Evolutionary conservation across 768 basidiomycete genomes (phyloP), one percentile per base, ranked within the genome.

Genomic region (Amanita phalloides): DNA sequence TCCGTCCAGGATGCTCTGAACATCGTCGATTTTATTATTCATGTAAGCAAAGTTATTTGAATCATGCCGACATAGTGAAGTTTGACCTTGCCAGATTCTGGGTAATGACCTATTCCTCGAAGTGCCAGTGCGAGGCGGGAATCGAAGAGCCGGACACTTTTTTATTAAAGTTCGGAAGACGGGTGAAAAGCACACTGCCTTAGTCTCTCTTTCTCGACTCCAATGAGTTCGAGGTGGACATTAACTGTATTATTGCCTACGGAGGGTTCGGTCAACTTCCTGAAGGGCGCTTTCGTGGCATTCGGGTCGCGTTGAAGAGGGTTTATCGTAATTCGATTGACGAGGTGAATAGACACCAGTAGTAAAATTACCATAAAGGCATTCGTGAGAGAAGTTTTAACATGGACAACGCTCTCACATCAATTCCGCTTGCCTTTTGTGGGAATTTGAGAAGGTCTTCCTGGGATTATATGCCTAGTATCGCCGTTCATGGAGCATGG

Each of bases 401-500:
- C 36, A 13, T 48, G 48, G 48, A 48, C 9, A 28, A 48, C 48
- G 7, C 37, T 48, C 17, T 48, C 48, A 11, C 48, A 48, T 13
- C 3, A 50, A 4, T 42, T 42, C 17, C 3, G 43, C 17, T 35
- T 43, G 14, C 49, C 49, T 1, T 42, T 50, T 30, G 10, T 50
- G 10, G 39, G 49, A 6, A 20, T 42, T n/a, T 42, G n/a, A 13
- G 1, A 20, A 10, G 21, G 25, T 4, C 9, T 1, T 9, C 21
- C 35, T 4, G 11, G 21, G 14, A 14, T 21, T 6, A 13, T 39
- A n/a, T 14, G 10, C 38, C 17, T 48, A 25, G 47, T 48, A 4
- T 48, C 47, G 6, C 47, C 47, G 3, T 38, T 36, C n/a, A 48
- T 48, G 47, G 47, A 48, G 26, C 38, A 49, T 25, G 48, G 36